Evolutionary conservation across 2,329 filamentous ascomycete genomes (phyloP).

Genomic region (Phaeosphaeriaceae sp.): DNA sequence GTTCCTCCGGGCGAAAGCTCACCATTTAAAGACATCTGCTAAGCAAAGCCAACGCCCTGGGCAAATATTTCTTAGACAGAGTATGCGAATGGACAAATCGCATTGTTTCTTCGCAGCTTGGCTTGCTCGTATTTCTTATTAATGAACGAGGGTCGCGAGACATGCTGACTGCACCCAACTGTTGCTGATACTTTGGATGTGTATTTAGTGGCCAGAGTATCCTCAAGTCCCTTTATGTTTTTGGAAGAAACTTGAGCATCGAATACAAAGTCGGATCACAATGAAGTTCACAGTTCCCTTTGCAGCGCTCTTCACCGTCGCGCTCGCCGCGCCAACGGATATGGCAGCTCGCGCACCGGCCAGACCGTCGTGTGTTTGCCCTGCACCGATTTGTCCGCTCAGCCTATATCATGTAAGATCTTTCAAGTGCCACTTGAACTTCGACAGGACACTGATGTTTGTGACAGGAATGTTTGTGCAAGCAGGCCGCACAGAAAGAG

Average conservation of each 20-base stretch:
- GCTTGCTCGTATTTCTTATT: background rate
- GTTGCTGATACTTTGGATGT: background rate
- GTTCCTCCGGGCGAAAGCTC: background rate
- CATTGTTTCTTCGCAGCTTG: background rate
- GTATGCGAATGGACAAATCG: background rate
- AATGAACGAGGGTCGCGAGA: background rate
- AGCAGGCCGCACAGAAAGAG: constrained; percentile 19
- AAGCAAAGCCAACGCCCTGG: background rate
- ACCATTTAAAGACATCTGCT: background rate
- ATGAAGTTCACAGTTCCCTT: constrained; percentile 16
- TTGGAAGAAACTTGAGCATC: background rate
- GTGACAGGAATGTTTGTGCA: constrained; percentile 25
- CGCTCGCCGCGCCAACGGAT: constrained; percentile 9
- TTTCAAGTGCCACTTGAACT: constrained; percentile 1
- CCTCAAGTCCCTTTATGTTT: background rate
- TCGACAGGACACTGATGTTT: background rate
- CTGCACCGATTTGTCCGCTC: constrained; percentile 17
- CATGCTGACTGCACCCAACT: background rate
- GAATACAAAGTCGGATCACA: background rate
- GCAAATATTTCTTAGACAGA: background rate
- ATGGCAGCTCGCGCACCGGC: constrained; percentile 2
- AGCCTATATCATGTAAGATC: constrained; percentile 16
- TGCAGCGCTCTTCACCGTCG: constrained; percentile 12
- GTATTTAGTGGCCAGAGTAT: background rate
- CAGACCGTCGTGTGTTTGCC: background rate